Evolutionary conservation across 1,284 basidiomycete genomes (phyloP), one percentile per base, ranked within the genome.

Genomic region (Puccinia horiana): DNA sequence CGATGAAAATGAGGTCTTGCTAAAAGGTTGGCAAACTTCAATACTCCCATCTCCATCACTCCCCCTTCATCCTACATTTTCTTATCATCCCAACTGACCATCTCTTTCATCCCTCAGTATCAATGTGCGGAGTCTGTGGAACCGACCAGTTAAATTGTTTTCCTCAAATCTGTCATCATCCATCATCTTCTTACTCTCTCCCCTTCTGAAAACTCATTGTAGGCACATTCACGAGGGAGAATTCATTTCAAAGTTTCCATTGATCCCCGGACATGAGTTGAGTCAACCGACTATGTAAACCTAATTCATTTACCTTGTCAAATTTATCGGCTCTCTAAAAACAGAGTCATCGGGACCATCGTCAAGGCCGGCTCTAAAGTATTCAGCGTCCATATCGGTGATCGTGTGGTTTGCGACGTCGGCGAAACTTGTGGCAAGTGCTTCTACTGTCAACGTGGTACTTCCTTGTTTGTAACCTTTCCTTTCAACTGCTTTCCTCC

Each of bases 381-480:
- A 52, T 88, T 88, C 73, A 91, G 89, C 29, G 91, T 95, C 84
- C 87, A 88, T 5, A 86, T 91, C 18, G 94, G 93, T 56, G 93
- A 95, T 85, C 90, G 93, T 73, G 91, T 91, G 84, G 93, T 93
- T n/a, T 92, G 92, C 61, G 93, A 95, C 86, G 89, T 89, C 82
- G 88, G 89, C 83, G 58, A 67, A 70, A 75, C 42, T 54, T 95
- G 94, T 86, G 91, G 91, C 16, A 88, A 89, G 82, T 95, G 94
- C 87, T 93, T 93, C 88, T 94, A 91, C 87, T 94, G 94, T 87
- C 90, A 93, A 56, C 90, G 92, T 76, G 93, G 93, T 87, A 91
- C 63, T 44, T 44, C 77, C 35, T 32, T 79, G 77, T 79, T n/a
- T 35, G 77, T 79, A 11, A 54, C 32, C 26, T 40, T 70, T 44